These are phyloP conservation scores for Daldinia loculata DNA, from an alignment of 495 filamentous ascomycete species.

Conservation along the genomic window DNA sequence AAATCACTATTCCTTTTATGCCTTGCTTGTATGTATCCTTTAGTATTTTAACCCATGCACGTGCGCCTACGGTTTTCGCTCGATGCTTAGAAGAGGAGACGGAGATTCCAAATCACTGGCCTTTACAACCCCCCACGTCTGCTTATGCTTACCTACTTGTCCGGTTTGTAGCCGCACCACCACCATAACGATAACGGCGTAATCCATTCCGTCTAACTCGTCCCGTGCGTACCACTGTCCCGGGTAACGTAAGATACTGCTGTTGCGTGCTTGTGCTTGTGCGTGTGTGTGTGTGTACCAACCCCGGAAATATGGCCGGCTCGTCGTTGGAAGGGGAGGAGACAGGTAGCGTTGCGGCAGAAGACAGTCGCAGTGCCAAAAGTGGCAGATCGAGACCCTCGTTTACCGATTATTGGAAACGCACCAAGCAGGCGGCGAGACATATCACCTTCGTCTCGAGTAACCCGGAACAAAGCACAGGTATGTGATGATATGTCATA, in stretches of 20 bases:
- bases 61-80: neutral
- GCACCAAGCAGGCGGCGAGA: conserved; percentile 44
- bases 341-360: conserved; percentile 1
- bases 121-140: neutral
- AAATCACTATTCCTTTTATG: neutral
- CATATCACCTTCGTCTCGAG: conserved; percentile 50
- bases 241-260: neutral
- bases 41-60: neutral
- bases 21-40: neutral
- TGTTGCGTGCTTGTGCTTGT: neutral
- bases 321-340: conserved; percentile 25
- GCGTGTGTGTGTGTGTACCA: too few species aligned
- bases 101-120: neutral
- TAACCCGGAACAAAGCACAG: conserved; percentile 33
- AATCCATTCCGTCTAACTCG: neutral
- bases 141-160: neutral
- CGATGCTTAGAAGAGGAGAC: neutral
- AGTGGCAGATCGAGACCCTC: conserved; percentile 42
- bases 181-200: neutral
- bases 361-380: neutral
- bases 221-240: neutral
- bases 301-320: conserved; percentile 1
- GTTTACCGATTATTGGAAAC: conserved; percentile 51
- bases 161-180: neutral
- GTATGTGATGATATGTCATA: conserved; percentile 28